Conservation (phyloP, 257 asterid genomes). For the Solanum boliviense region DNA sequence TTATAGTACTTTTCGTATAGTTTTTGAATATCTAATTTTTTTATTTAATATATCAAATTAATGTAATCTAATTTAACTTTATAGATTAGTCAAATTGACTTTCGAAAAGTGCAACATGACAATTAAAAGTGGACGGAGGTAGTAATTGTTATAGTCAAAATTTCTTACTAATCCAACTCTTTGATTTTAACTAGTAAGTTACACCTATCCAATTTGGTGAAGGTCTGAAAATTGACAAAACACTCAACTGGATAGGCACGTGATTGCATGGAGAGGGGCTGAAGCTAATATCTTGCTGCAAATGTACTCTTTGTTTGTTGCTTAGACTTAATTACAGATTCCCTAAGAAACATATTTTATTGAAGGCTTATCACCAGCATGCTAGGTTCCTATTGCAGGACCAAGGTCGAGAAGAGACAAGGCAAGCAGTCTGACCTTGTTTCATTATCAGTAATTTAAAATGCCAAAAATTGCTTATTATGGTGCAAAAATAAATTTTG, state of each 20-base stretch:
- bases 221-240: background rate
- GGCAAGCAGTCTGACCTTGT: background rate
- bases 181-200: background rate
- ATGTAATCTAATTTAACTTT: no score
- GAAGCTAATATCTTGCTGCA: conserved; percentile 20
- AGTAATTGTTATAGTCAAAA: background rate
- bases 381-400: background rate
- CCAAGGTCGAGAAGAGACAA: background rate
- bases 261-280: background rate
- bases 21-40: no score
- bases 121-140: no score
- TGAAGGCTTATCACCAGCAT: background rate
- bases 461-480: background rate
- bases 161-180: background rate
- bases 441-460: background rate
- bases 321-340: conserved; percentile 17
- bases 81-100: no score
- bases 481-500: background rate
- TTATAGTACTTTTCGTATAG: no score
- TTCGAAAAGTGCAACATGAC: no score
- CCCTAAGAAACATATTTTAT: conserved; percentile 4
- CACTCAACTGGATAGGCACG: background rate
- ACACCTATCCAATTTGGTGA: background rate
- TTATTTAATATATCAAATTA: no score
- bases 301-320: conserved; percentile 8